phyloP scores from a whole-genome alignment of 495 filamentous ascomycete species.

The Aspergillus avenaceus region DNA sequence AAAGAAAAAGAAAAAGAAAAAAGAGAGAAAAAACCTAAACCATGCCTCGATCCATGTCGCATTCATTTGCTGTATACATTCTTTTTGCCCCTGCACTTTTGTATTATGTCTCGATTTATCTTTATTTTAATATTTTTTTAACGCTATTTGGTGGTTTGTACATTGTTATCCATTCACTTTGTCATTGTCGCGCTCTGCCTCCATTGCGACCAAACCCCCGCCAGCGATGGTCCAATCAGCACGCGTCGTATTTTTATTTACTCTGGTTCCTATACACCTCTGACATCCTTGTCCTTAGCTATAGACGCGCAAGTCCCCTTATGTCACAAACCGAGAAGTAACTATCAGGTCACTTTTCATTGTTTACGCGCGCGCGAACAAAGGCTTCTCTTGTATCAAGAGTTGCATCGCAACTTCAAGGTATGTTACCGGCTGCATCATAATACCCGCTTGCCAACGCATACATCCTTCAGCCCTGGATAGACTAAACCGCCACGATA shows the following conservation, averaged over 20 bases:
- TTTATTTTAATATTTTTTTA: background rate
- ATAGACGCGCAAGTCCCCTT: constrained; percentile 9
- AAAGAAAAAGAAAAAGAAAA: no score
- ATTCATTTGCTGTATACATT: background rate
- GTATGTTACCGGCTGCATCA: constrained; percentile 42
- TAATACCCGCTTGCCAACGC: constrained; percentile 44
- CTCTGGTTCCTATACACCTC: constrained; percentile 7
- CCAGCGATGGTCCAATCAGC: constrained; percentile 20
- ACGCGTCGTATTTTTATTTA: constrained; percentile 25
- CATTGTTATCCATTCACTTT: constrained; percentile 12
- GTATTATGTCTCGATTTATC: no score
- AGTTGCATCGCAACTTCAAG: constrained; percentile 36
- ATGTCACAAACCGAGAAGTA: constrained; percentile 5
- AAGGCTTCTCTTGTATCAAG: constrained; percentile 18
- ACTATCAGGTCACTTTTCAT: background rate
- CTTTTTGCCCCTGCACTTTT: no score
- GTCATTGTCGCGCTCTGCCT: constrained; percentile 10
- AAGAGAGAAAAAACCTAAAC: constrained; percentile 5
- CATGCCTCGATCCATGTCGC: constrained; percentile 13
- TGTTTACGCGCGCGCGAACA: constrained; percentile 5
- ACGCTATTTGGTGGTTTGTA: background rate
- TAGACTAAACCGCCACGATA: constrained; percentile 29
- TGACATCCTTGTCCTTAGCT: constrained; percentile 9
- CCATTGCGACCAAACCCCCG: constrained; percentile 4
- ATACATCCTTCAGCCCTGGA: constrained; percentile 38